Evolutionary conservation across 495 filamentous ascomycete genomes (phyloP).

Genomic region (Tetracladium setigerum): DNA sequence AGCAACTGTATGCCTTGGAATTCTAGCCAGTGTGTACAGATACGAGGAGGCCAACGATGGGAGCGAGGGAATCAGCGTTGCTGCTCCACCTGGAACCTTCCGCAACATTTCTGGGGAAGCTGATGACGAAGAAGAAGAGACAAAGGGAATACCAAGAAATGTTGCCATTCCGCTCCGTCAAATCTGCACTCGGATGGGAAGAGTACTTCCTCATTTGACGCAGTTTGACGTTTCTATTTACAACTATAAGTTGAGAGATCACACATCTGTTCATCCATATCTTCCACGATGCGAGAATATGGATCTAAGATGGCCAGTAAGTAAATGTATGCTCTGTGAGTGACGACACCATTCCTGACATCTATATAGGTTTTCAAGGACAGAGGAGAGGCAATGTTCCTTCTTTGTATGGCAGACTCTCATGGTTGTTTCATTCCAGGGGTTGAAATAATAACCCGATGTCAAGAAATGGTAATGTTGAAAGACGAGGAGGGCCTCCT

Average conservation of each 20-base stretch:
- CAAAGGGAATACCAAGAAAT: constrained; percentile 26
- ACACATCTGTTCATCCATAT: constrained; percentile 24
- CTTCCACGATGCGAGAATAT: constrained; percentile 23
- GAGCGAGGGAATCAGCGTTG: constrained; percentile 19
- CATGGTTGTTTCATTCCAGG: constrained; percentile 25
- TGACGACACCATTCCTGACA: not conserved
- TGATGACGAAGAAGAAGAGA: constrained; percentile 25
- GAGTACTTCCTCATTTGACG: constrained; percentile 25
- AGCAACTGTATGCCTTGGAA: constrained; percentile 26
- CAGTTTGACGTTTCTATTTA: constrained; percentile 27
- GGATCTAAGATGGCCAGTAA: constrained; percentile 24
- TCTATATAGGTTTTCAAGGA: constrained; percentile 22
- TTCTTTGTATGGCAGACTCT: constrained; percentile 27
- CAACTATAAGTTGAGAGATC: constrained; percentile 26
- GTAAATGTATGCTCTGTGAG: not conserved
- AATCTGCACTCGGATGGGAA: constrained; percentile 24
- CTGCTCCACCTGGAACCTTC: constrained; percentile 14
- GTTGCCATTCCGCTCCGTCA: constrained; percentile 23
- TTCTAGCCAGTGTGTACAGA: constrained; percentile 25
- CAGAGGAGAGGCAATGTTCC: constrained; percentile 25
- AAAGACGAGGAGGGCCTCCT: constrained; percentile 21
- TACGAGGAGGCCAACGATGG: constrained; percentile 28
- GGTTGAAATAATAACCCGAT: constrained; percentile 22
- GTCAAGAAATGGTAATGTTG: constrained; percentile 27
- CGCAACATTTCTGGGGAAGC: constrained; percentile 19